Conservation (phyloP, 768 basidiomycete species). For the Psilocybe cubensis region DNA sequence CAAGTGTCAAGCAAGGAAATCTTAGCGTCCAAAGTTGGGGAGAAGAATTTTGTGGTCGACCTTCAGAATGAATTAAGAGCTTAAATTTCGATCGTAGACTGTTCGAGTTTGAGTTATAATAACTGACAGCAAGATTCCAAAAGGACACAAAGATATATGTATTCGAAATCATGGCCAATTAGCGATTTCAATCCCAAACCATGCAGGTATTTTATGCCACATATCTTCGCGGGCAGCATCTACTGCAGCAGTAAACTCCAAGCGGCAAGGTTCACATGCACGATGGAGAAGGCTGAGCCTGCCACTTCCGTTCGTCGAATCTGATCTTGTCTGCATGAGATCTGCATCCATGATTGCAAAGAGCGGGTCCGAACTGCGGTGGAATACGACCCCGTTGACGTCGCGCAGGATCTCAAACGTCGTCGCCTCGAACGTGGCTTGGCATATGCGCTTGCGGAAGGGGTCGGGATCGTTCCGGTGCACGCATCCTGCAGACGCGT, state of each 20-base stretch:
- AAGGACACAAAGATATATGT: neutral
- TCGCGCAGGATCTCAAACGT: conserved; percentile 78
- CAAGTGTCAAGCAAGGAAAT: no score
- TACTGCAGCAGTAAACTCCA: conserved; percentile 64
- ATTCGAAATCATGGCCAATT: conserved; percentile 27
- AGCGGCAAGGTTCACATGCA: conserved; percentile 66
- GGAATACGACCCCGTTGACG: conserved; percentile 67
- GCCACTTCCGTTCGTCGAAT: conserved; percentile 40
- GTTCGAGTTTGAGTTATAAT: no score
- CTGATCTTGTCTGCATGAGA: conserved; percentile 64
- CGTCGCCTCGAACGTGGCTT: conserved; percentile 72
- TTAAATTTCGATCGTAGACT: no score
- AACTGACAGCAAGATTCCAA: no score
- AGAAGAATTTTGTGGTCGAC: no score
- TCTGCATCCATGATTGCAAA: conserved; percentile 72
- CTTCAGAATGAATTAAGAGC: no score
- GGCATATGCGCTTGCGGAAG: conserved; percentile 56
- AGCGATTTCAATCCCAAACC: conserved; percentile 60
- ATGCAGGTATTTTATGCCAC: conserved; percentile 64
- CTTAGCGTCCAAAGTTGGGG: no score
- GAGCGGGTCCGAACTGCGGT: conserved; percentile 70
- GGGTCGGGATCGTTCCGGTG: conserved; percentile 51
- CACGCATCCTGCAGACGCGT: conserved; percentile 51
- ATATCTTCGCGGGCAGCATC: conserved; percentile 63
- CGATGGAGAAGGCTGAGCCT: conserved; percentile 48